Percentiles rank a stretch among this genome's conserved stretches.
These are phyloP conservation scores for Metschnikowia chrysomelidarum DNA, from an alignment of 805 yeast genomes.

Conservation along the genomic window DNA sequence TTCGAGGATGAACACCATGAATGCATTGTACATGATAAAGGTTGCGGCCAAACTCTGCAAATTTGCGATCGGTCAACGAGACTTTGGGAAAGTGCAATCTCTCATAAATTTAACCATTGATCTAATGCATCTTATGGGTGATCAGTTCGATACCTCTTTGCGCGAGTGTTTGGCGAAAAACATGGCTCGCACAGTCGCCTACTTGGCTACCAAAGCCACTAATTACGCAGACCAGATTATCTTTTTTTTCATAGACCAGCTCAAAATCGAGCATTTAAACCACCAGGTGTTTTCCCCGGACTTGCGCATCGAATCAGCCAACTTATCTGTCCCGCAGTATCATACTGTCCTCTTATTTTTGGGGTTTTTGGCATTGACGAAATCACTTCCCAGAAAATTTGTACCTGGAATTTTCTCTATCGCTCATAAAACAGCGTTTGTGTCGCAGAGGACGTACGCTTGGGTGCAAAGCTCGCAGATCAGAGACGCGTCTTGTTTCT, in stretches of 20 bases:
- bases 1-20: constrained; percentile 13
- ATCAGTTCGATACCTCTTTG: constrained; percentile 49
- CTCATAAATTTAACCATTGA: constrained; percentile 48
- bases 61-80: constrained; percentile 17
- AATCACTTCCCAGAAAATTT: constrained; percentile 22
- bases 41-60: constrained; percentile 38
- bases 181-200: constrained; percentile 46
- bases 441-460: constrained; percentile 56
- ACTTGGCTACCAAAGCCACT: constrained; percentile 31
- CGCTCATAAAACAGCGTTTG: constrained; percentile 45
- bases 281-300: constrained; percentile 1
- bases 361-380: constrained; percentile 43
- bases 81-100: constrained; percentile 44
- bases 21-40: constrained; percentile 31
- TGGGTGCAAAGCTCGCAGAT: constrained; percentile 62
- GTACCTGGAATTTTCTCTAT: constrained; percentile 34
- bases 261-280: constrained; percentile 20
- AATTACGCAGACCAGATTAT: constrained; percentile 46
- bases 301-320: constrained; percentile 25
- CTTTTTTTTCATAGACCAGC: constrained; percentile 28
- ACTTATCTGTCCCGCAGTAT: constrained; percentile 41
- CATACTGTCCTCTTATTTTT: constrained; percentile 60
- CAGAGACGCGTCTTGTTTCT: constrained; percentile 82
- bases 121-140: constrained; percentile 33
- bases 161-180: constrained; percentile 69